Evolutionary conservation across 2,329 filamentous ascomycete species (phyloP).

Genomic region (Xylaria sp.): DNA sequence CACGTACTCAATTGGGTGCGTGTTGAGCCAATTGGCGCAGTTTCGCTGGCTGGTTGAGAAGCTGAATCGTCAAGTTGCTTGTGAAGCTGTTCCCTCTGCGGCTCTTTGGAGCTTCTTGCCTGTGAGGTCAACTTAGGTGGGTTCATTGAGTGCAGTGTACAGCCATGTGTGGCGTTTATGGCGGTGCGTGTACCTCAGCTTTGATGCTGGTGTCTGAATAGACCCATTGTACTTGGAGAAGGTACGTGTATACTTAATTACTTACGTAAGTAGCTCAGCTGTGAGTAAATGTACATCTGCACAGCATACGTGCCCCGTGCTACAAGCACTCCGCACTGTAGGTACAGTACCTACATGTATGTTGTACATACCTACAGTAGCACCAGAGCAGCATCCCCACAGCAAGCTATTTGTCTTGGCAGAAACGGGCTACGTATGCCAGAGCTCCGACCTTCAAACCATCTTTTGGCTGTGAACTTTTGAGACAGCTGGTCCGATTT

Average conservation of each 20-base stretch:
- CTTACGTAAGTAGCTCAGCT: too few relatives aligned
- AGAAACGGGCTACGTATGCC: slow-evolving; percentile 51
- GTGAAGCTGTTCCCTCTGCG: slow-evolving; percentile 30
- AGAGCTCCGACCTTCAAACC: slow-evolving; percentile 39
- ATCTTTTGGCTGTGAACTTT: slow-evolving; percentile 27
- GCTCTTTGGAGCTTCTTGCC: slow-evolving; percentile 29
- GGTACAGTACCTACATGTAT: not conserved
- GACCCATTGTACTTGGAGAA: not conserved
- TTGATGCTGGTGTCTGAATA: not conserved
- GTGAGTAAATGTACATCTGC: not conserved
- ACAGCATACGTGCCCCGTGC: not conserved
- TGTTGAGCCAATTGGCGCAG: slow-evolving; percentile 35
- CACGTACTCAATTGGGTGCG: slow-evolving; percentile 55
- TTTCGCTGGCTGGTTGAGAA: not conserved
- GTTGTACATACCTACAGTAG: not conserved
- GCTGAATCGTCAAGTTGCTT: slow-evolving; percentile 4
- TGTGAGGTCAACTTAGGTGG: not conserved
- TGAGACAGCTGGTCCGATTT: slow-evolving; percentile 39
- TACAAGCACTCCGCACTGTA: not conserved
- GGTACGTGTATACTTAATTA: not conserved
- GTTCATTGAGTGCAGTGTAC: slow-evolving; percentile 9
- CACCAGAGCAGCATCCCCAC: slow-evolving; percentile 9
- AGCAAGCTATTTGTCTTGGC: slow-evolving; percentile 41
- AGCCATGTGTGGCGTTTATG: slow-evolving; percentile 24
- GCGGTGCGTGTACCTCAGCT: not conserved